phyloP scores from a whole-genome alignment of 805 yeast species.

The Candida easanensis region DNA sequence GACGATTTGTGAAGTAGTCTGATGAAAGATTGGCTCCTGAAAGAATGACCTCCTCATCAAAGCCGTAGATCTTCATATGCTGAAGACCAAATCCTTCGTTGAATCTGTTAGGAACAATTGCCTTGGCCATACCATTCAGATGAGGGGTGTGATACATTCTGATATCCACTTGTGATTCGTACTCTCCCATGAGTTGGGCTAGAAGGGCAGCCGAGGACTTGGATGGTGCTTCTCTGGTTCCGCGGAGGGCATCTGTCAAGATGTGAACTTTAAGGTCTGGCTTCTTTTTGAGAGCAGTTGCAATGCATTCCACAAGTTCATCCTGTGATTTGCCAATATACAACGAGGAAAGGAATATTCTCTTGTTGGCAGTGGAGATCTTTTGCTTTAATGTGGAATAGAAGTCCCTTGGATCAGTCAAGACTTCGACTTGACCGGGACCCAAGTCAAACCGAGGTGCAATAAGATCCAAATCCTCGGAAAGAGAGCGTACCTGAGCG shows the following conservation, averaged over 20 bases:
- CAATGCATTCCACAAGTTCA: constrained; percentile 66
- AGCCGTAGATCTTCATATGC: constrained; percentile 96
- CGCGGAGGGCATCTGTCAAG: constrained; percentile 83
- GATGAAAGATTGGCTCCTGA: constrained; percentile 89
- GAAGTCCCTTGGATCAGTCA: constrained; percentile 69
- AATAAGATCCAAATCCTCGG: constrained; percentile 55
- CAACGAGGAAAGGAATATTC: constrained; percentile 80
- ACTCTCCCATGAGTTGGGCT: constrained; percentile 59
- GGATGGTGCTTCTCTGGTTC: constrained; percentile 88
- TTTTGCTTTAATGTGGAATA: constrained; percentile 61
- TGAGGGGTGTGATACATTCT: constrained; percentile 90
- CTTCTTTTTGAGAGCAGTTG: constrained; percentile 56
- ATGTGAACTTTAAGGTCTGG: constrained; percentile 66
- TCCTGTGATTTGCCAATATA: constrained; percentile 82
- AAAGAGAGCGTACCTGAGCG: constrained; percentile 41
- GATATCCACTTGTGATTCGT: constrained; percentile 70
- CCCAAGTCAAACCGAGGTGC: constrained; percentile 67
- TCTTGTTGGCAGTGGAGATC: constrained; percentile 55
- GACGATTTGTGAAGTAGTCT: constrained; percentile 93
- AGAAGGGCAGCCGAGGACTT: constrained; percentile 75
- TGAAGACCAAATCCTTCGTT: constrained; percentile 93
- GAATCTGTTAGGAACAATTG: constrained; percentile 72
- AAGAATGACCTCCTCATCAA: constrained; percentile 84
- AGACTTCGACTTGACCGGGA: constrained; percentile 54
- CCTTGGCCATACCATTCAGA: constrained; percentile 61